A percentile compares a stretch with the other conserved stretches of the same genome.
Conservation (phyloP, 2,329 filamentous ascomycete genomes). For the Stromatinia cepivora region DNA sequence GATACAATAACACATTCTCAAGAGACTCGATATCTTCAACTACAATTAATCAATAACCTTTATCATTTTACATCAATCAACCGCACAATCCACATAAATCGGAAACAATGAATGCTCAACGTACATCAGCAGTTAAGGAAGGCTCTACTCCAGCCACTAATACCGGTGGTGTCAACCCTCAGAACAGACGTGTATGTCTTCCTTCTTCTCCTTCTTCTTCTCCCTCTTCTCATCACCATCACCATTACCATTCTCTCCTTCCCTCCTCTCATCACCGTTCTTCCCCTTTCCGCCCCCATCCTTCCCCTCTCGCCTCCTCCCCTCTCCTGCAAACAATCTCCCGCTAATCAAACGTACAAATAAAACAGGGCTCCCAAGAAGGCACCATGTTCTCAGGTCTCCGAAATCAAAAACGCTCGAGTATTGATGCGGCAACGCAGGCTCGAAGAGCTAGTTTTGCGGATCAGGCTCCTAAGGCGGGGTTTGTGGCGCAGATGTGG, state of each 20-base stretch:
- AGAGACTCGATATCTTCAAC: background rate
- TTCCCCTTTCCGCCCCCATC: background rate
- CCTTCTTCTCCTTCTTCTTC: background rate
- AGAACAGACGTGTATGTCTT: slow-evolving; percentile 31
- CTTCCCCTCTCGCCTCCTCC: background rate
- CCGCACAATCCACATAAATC: background rate
- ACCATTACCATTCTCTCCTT: background rate
- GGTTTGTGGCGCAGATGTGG: slow-evolving; percentile 42
- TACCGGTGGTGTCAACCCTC: slow-evolving; percentile 23
- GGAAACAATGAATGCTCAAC: slow-evolving; percentile 18
- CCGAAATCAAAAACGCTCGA: slow-evolving; percentile 48
- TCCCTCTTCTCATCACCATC: background rate
- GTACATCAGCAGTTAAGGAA: slow-evolving; percentile 30
- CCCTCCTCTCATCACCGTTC: no score
- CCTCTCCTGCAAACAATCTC: no score
- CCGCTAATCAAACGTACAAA: background rate
- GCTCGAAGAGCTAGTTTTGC: slow-evolving; percentile 46
- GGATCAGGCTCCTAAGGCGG: slow-evolving; percentile 45
- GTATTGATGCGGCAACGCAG: slow-evolving; percentile 41
- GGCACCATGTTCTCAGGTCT: slow-evolving; percentile 42
- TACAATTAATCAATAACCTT: background rate
- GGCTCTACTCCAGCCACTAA: slow-evolving; percentile 37
- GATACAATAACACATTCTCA: background rate
- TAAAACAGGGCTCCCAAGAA: slow-evolving; percentile 26
- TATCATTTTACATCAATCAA: background rate